Evolutionary conservation across 306 rosid species (phyloP).

Genomic region (Styphnolobium japonicum): DNA sequence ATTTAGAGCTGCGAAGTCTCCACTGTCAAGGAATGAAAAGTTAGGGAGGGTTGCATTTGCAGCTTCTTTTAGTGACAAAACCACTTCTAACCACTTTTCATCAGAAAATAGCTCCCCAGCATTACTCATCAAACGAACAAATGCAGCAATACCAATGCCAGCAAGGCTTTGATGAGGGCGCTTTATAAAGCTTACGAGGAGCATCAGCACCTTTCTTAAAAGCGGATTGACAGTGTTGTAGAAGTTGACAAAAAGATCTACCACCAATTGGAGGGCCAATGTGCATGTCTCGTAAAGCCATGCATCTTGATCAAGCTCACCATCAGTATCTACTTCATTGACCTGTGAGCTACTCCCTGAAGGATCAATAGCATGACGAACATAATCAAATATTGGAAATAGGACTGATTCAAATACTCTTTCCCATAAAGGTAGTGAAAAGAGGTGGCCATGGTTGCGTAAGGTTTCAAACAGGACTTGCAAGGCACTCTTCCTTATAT

Average conservation of each 20-base stretch:
- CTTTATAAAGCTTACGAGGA: slow-evolving; percentile 84
- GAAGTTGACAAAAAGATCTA: slow-evolving; percentile 96
- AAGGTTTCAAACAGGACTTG: slow-evolving; percentile 93
- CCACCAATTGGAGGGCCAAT: slow-evolving; percentile 93
- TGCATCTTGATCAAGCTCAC: slow-evolving; percentile 96
- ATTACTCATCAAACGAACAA: slow-evolving; percentile 98
- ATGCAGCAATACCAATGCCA: slow-evolving; percentile 98
- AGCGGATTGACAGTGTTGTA: slow-evolving; percentile 89
- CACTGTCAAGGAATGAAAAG: slow-evolving; percentile 64
- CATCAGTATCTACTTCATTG: slow-evolving; percentile 50
- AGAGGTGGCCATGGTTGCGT: slow-evolving; percentile 97
- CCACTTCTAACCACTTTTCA: slow-evolving; percentile 97
- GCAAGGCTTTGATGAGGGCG: slow-evolving; percentile 99
- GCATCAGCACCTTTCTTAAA: slow-evolving; percentile 83
- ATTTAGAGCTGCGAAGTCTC: slow-evolving; percentile 32
- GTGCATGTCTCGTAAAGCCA: slow-evolving; percentile 99
- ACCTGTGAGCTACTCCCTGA: slow-evolving; percentile 63
- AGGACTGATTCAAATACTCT: slow-evolving; percentile 92
- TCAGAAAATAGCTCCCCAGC: slow-evolving; percentile 93
- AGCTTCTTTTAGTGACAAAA: slow-evolving; percentile 79
- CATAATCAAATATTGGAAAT: slow-evolving; percentile 97
- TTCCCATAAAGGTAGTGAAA: slow-evolving; percentile 93
- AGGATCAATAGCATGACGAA: slow-evolving; percentile 98
- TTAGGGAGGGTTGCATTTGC: slow-evolving; percentile 85
- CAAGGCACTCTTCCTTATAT: slow-evolving; percentile 95